Conservation (phyloP, 345 rosid genomes). For the Aethionema arabicum region DNA sequence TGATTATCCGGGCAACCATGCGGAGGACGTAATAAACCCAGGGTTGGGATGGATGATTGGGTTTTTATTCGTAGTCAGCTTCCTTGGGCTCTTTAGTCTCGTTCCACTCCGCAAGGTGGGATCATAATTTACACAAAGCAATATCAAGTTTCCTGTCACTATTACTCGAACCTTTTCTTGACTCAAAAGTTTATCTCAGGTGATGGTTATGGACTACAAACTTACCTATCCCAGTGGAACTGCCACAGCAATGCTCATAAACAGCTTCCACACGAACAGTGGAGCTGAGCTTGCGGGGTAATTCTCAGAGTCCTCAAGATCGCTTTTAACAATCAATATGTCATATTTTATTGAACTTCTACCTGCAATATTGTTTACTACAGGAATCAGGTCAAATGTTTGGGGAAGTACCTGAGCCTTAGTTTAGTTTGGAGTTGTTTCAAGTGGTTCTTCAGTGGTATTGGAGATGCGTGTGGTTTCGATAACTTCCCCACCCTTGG, state of each 20-base stretch:
- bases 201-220: slow-evolving; percentile 87
- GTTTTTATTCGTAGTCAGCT: slow-evolving; percentile 80
- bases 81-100: slow-evolving; percentile 86
- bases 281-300: slow-evolving; percentile 98
- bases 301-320: slow-evolving; percentile 5
- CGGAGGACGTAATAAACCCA: slow-evolving; percentile 68
- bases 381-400: slow-evolving; percentile 88
- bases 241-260: slow-evolving; percentile 92
- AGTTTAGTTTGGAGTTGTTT: slow-evolving; percentile 95
- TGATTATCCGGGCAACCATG: slow-evolving; percentile 81
- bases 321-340: not conserved
- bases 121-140: not conserved
- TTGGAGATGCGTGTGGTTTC: slow-evolving; percentile 91
- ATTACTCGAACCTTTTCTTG: slow-evolving; percentile 1
- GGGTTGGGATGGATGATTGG: slow-evolving; percentile 93
- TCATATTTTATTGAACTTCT: not conserved
- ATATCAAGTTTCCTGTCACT: not conserved
- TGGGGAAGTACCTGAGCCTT: slow-evolving; percentile 85
- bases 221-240: slow-evolving; percentile 98
- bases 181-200: slow-evolving; percentile 40
- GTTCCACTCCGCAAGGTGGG: slow-evolving; percentile 86
- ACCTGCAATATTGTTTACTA: slow-evolving; percentile 19
- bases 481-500: slow-evolving; percentile 93
- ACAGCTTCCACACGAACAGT: slow-evolving; percentile 80
- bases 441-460: slow-evolving; percentile 97